Evolutionary conservation across 164 flowering plant genomes (phyloP).

Genomic region (Paratinospora sagittata): DNA sequence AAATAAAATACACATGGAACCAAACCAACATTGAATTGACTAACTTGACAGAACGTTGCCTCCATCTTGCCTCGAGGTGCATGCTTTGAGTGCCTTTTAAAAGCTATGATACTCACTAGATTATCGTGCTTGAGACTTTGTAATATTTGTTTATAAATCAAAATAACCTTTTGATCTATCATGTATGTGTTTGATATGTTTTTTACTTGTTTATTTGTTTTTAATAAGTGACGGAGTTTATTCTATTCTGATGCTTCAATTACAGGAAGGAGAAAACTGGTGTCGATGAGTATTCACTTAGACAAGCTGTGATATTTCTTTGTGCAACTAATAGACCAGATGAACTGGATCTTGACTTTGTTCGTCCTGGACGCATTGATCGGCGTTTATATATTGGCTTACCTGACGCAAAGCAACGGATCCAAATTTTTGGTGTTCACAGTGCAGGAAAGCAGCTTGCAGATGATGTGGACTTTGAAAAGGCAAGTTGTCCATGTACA

Average conservation of each 20-base stretch:
- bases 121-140: neutral
- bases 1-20: too few relatives aligned
- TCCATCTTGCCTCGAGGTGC: neutral
- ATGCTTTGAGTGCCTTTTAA: neutral
- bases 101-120: neutral
- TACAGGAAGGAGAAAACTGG: constrained; percentile 84
- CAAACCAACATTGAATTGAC: too few relatives aligned
- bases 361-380: constrained; percentile 89
- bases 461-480: constrained; percentile 75
- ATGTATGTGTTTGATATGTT: neutral
- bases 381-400: constrained; percentile 85
- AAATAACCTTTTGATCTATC: neutral
- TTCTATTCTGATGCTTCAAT: constrained; percentile 5
- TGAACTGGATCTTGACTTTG: constrained; percentile 83
- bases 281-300: constrained; percentile 73
- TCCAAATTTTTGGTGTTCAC: constrained; percentile 85
- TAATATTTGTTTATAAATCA: neutral
- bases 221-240: constrained; percentile 5
- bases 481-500: constrained; percentile 31
- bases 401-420: constrained; percentile 90
- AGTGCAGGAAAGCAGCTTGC: constrained; percentile 77
- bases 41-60: too few relatives aligned
- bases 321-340: constrained; percentile 98
- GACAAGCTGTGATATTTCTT: constrained; percentile 93
- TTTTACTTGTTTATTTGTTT: neutral